Evolutionary conservation across 306 rosid genomes (phyloP), one percentile per base, ranked within the genome.

Genomic region (Abrus precatorius): DNA sequence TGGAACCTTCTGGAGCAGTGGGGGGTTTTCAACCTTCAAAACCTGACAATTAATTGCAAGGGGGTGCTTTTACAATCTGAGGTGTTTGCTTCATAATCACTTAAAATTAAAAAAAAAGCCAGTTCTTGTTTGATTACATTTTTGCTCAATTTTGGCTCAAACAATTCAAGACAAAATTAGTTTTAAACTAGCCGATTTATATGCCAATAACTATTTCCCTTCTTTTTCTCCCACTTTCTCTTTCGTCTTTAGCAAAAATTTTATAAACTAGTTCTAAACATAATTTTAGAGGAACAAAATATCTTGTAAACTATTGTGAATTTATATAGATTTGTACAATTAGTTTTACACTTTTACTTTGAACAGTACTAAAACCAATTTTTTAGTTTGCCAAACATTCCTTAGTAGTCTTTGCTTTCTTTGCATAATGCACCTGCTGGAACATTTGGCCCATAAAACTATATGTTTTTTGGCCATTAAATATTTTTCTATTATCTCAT

Each of bases 161-260:
- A 38, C 14, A 33, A 48, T 62, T 28, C 50, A 62, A 10, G 52
- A 40, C 41, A 63, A 50, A 3, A 38, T 43, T 76, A 50, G 70
- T 64, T 73, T 76, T 20, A 48, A 75, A 62, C 11, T 75, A 62
- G 48, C 36, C 64, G 49, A 76, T 50, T 76, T 62, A 49, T 62
- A 49, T 49, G 36, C 40, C 9, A 10, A 34, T 63, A 29, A 10
- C 29, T 27, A 2, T 28, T 64, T 76, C 32, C 6, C 40, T 14
- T 45, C 7, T 20, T 76, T 34, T 6, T 34, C 64, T 14, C 63
- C n/a, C 49, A 38, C 33, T 14, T 50, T 72, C 64, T n/a, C 9
- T 34, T 52, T 72, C 4, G 5, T 54, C 29, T 41, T 54, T 27
- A 32, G 48, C 61, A 32, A 14, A 32, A 32, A 13, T 4, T 36